Evolutionary conservation across 2,329 filamentous ascomycete species (phyloP), one percentile per base, ranked within the genome.

Genomic region (Trichoderma cornu-damae): DNA sequence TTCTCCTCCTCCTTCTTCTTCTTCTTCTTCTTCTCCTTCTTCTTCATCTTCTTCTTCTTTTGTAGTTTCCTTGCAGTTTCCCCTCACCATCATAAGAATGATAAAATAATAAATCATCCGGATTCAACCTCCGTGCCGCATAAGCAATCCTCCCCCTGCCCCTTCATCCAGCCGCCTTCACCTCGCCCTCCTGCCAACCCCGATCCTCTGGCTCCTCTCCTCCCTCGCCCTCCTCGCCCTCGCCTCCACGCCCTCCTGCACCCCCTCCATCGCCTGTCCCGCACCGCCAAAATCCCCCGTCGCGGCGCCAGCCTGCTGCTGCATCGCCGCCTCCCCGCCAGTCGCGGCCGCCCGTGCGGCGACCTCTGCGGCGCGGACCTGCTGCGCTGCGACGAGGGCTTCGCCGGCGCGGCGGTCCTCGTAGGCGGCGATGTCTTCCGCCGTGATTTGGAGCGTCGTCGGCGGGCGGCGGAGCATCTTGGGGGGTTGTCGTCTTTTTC

Each of bases 381-480:
- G 64, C 49, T 73, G 71, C 16, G 68, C 67, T 8, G 67, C 68
- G 20, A 65, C 67, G 14, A 70, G 67, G 30, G 72, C 73, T 60
- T 77, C 71, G 53, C 71, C 71, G 22, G 73, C 75, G 60, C 84
- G 80, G 26, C 79, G 78, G 68, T 86, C 84, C 67, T 90, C 86
- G 72, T 88, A 89, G 54, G 80, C 76, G 37, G 85, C 84, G 37
- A 90, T 78, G 69, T 90, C 87, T 67, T 88, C 84, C 47, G 83
- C 77, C 2, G 86, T 89, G 62, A 90, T 80, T 55, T 79, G 76
- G 61, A 90, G 82, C 12, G 81, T 81, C 46, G 87, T 90, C 9
- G 87, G 80, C 14, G 83, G 80, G 44, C 87, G 82, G 64, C 85
- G 83, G 63, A 88, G 83, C 84, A 88, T 86, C 6, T 34, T 71